A percentile compares a stretch with the other conserved stretches of the same genome.
These are phyloP conservation scores for Fusarium drepaniforme DNA, from an alignment of 2,329 filamentous ascomycete species.

Conservation along the genomic window DNA sequence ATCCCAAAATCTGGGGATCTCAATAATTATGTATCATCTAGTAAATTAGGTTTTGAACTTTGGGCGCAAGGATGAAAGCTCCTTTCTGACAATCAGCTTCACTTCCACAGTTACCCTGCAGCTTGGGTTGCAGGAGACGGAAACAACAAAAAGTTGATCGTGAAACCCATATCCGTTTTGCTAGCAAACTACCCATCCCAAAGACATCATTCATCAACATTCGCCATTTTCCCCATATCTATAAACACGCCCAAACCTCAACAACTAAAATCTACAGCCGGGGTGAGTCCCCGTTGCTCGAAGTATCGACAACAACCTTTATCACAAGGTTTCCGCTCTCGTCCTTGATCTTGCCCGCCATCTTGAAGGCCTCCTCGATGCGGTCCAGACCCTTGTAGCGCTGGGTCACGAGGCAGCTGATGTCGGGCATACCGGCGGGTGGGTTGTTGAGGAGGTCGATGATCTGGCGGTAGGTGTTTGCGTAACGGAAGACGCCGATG, in stretches of 20 bases:
- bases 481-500: slow-evolving; percentile 78
- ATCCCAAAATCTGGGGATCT: neutral
- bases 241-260: slow-evolving; percentile 1
- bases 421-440: slow-evolving; percentile 68
- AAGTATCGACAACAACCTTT: slow-evolving; percentile 75
- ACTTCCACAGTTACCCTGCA: neutral
- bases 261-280: slow-evolving; percentile 23
- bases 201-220: slow-evolving; percentile 9
- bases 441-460: slow-evolving; percentile 64
- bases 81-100: neutral
- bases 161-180: slow-evolving; percentile 12
- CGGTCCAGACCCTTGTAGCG: slow-evolving; percentile 72
- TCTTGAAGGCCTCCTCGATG: slow-evolving; percentile 76
- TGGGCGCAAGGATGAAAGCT: neutral
- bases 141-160: neutral
- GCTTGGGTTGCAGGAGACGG: too few relatives aligned
- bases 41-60: too few relatives aligned
- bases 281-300: slow-evolving; percentile 28
- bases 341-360: slow-evolving; percentile 79
- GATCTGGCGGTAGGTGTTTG: slow-evolving; percentile 76
- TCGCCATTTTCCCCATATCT: slow-evolving; percentile 28
- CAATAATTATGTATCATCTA: neutral
- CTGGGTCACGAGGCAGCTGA: slow-evolving; percentile 79
- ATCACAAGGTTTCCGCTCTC: slow-evolving; percentile 77
- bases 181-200: neutral